Evolutionary conservation across 1,139 yeast genomes (phyloP).

Genomic region (Hemisphaericaspora lyxosophila): DNA sequence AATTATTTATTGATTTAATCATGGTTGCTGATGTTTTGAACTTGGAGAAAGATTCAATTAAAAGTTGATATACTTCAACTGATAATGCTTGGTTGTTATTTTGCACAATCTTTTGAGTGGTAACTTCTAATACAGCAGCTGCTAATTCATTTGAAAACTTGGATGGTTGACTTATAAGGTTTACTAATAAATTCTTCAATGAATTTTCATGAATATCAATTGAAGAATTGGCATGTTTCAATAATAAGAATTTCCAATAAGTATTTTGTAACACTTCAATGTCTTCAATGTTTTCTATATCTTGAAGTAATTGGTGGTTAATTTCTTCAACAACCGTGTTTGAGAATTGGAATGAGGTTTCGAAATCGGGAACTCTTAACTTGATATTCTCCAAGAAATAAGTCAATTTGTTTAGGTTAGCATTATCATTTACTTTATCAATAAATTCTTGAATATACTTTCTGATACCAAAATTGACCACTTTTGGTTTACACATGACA

Average conservation of each 20-base stretch:
- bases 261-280: slow-evolving; percentile 3
- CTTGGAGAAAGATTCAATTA: slow-evolving; percentile 21
- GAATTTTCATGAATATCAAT: slow-evolving; percentile 7
- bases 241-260: slow-evolving; percentile 14
- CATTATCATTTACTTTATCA: slow-evolving; percentile 31
- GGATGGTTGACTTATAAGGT: background rate
- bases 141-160: slow-evolving; percentile 9
- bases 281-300: slow-evolving; percentile 3
- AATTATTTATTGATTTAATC: slow-evolving; percentile 8
- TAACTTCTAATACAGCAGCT: slow-evolving; percentile 7
- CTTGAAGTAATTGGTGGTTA: background rate
- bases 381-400: slow-evolving; percentile 37
- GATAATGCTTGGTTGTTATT: background rate
- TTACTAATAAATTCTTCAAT: slow-evolving; percentile 14
- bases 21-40: slow-evolving; percentile 16
- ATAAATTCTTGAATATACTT: slow-evolving; percentile 53
- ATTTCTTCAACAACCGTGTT: background rate
- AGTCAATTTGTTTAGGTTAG: slow-evolving; percentile 38
- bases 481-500: slow-evolving; percentile 43
- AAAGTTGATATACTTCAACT: slow-evolving; percentile 7
- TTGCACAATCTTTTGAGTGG: slow-evolving; percentile 4
- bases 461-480: slow-evolving; percentile 45
- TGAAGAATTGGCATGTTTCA: slow-evolving; percentile 5
- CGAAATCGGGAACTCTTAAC: slow-evolving; percentile 7
- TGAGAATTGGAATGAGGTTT: slow-evolving; percentile 1